phyloP scores from a whole-genome alignment of 768 basidiomycete species.

The Lactifluus pinguis region DNA sequence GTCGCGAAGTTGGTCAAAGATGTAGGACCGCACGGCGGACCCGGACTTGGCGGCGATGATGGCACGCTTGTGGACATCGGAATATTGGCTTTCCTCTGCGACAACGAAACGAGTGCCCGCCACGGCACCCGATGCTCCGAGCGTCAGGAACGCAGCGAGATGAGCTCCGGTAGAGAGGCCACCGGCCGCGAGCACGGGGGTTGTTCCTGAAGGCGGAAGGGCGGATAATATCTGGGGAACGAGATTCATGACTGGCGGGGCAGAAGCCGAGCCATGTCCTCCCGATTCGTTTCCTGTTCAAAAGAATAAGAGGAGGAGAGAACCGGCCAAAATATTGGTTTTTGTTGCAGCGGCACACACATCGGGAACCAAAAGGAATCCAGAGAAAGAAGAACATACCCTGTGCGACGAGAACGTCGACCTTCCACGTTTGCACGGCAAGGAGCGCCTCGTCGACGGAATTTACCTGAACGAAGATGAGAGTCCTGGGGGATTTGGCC shows the following conservation, averaged over 20 bases:
- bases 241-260: slow-evolving; percentile 53
- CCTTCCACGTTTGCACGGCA: slow-evolving; percentile 59
- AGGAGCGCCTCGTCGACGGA: slow-evolving; percentile 48
- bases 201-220: slow-evolving; percentile 32
- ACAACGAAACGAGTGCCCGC: slow-evolving; percentile 70
- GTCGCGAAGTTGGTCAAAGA: slow-evolving; percentile 28
- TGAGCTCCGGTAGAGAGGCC: slow-evolving; percentile 60
- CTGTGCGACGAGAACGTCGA: slow-evolving; percentile 71
- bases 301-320: not conserved
- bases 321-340: too few relatives aligned
- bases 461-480: slow-evolving; percentile 58
- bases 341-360: not conserved
- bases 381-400: slow-evolving; percentile 32
- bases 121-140: slow-evolving; percentile 61
- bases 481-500: slow-evolving; percentile 35
- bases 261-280: slow-evolving; percentile 55
- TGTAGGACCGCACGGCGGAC: slow-evolving; percentile 26
- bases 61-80: slow-evolving; percentile 27
- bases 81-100: slow-evolving; percentile 47
- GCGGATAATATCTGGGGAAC: slow-evolving; percentile 44
- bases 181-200: slow-evolving; percentile 64
- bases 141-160: slow-evolving; percentile 51
- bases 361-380: not conserved
- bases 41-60: slow-evolving; percentile 24
- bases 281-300: slow-evolving; percentile 66